Evolutionary conservation across 805 yeast genomes (phyloP), one percentile per base, ranked within the genome.

Genomic region (Wickerhamiella sorbophila): DNA sequence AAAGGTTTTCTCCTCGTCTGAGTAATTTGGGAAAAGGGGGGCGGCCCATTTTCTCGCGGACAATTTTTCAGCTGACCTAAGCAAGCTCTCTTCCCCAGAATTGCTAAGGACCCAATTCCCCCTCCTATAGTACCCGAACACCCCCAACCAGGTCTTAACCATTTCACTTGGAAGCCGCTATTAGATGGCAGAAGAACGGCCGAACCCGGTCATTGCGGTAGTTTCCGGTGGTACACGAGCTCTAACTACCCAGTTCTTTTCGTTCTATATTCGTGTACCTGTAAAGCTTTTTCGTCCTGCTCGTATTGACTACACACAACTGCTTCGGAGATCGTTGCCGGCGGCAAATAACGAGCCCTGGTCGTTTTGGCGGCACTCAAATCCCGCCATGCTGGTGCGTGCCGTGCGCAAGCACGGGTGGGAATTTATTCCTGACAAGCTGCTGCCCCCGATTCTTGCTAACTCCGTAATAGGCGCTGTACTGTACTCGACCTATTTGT

Each of bases 231-330:
- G 95, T 45, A 74, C 85, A 4, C 67, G 96, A 31, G 94, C 95
- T 0, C 52, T 85, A 20, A 70, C 83, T n/a, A 75, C 75, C 46
- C 95, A 87, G 59, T 49, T 85, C 31, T 78, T 85, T 36, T 65
- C 86, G 1, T 63, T 88, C 24, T 88, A 87, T 56, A 59, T 86
- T 35, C 68, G 96, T 44, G 82, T 93, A 1, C 77, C 77, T 1
- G 80, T 85, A 35, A 87, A 88, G 63, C 67, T 87, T 18, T 88
- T 88, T 58, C 66, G 94, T 29, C 97, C 97, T 1, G 77, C 94
- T 3, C 64, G 96, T 33, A 82, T 88, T 46, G 97, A 88, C 58
- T 85, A 83, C 53, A 64, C 84, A 21, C 55, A 56, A 15, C 50
- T 65, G 22, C 61, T 67, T 4, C 45, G 66, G 27, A 34, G 53